These are phyloP conservation scores for Mortierella sp. DNA, from an alignment of 371 early-diverging fungal genomes.

Conservation along the genomic window DNA sequence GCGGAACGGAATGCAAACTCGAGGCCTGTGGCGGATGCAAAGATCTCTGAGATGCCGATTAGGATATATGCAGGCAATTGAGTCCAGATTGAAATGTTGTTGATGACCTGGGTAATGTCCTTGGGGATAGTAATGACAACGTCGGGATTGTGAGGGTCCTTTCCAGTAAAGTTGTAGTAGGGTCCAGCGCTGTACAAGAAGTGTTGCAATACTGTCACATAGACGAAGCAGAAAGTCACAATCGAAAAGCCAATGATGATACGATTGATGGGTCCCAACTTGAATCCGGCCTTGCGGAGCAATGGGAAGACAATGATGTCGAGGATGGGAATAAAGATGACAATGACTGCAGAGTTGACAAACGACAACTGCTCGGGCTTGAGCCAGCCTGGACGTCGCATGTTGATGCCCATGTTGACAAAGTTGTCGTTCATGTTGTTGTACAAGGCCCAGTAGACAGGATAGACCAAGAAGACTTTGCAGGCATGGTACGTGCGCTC, in stretches of 20 bases:
- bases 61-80: constrained; percentile 76
- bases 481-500: constrained; percentile 72
- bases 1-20: constrained; percentile 86
- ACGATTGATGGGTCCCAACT: constrained; percentile 74
- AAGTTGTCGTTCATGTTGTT: constrained; percentile 81
- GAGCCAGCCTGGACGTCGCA: constrained; percentile 68
- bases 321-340: constrained; percentile 78
- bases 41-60: constrained; percentile 78
- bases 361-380: constrained; percentile 68
- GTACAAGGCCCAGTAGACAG: constrained; percentile 85
- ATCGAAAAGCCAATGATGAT: constrained; percentile 78
- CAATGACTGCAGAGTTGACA: constrained; percentile 73
- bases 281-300: constrained; percentile 71
- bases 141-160: constrained; percentile 35
- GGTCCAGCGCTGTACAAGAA: constrained; percentile 71
- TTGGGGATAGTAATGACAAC: constrained; percentile 25
- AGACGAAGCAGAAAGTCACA: constrained; percentile 73
- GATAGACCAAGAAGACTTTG: constrained; percentile 77
- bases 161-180: constrained; percentile 59
- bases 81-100: constrained; percentile 69
- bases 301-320: constrained; percentile 75
- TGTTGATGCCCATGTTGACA: constrained; percentile 76
- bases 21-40: constrained; percentile 79
- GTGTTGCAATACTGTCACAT: constrained; percentile 76
- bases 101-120: constrained; percentile 33